These are phyloP conservation scores for Dovyalis caffra DNA, from an alignment of 345 rosid genomes.

Conservation along the genomic window DNA sequence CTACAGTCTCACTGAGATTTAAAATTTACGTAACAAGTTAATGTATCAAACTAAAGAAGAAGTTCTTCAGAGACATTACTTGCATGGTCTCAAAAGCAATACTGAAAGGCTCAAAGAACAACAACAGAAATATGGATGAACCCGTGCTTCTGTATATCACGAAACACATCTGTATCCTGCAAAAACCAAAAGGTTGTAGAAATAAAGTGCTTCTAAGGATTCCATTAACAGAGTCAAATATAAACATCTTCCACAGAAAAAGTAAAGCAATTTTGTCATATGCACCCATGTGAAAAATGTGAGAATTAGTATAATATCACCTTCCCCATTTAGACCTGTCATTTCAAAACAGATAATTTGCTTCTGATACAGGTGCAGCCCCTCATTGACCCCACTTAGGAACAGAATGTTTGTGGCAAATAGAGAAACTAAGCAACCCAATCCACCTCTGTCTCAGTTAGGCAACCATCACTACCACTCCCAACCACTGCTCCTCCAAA, in stretches of 20 bases:
- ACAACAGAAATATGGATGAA: constrained; percentile 47
- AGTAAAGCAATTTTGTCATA: not conserved
- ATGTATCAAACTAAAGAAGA: not conserved
- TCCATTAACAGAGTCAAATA: not conserved
- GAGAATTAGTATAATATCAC: not conserved
- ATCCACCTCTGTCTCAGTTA: not conserved
- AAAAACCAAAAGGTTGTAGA: constrained; percentile 19
- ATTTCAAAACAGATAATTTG: not conserved
- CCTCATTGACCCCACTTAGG: not conserved
- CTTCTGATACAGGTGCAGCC: not conserved
- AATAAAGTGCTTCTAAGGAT: not conserved
- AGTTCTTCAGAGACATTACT: constrained; percentile 32
- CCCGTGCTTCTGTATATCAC: constrained; percentile 36
- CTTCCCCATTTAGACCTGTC: not conserved
- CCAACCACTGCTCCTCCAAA: not conserved
- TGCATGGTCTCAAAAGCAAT: constrained; percentile 69
- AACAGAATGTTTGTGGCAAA: not conserved
- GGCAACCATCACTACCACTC: not conserved
- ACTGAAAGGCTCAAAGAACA: constrained; percentile 67
- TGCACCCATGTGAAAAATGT: not conserved
- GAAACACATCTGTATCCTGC: constrained; percentile 56
- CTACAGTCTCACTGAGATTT: not conserved
- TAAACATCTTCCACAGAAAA: not conserved
- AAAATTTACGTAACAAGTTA: not conserved
- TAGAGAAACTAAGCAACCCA: not conserved